Base-by-base conservation (phyloP, 208 protist species). In the Wallacemonas sp. region DNA sequence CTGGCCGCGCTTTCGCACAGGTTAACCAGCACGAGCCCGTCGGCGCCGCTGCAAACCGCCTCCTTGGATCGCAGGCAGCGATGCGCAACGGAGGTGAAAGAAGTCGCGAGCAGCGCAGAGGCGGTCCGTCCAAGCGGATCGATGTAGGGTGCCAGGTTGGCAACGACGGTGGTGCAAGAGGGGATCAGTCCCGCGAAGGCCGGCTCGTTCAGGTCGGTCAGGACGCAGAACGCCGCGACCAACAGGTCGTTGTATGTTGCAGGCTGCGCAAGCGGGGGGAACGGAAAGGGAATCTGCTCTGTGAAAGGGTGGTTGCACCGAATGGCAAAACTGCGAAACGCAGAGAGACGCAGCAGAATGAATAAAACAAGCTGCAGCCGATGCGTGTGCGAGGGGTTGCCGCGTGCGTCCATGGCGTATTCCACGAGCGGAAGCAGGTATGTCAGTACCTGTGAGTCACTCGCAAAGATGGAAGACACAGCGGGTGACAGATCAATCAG, bases 131-230 rank as follows among this genome's bases (percentile, higher is more conserved):
- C 67, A 17, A 93, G 68, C 3, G 45, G 60, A 8, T 62, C 93
- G n/a, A 97, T 75, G 66, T 89, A 97, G 9, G 92, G 90, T 4
- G 89, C 78, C 42, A 97, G 64, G 63, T 97, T 97, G 0, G 83
- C 63, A 45, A 97, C 29, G 1, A 97, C 64, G 6, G 80, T 73
- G 24, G 76, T 81, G 69, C 92, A 93, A 22, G 83, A 91, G 15
- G 73, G 58, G 53, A 83, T 67, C n/a, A 93, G 50, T 22, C 76
- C 73, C 21, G 68, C 59, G 46, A 92, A 75, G 6, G 68, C 10
- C 0, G 68, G 33, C 22, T 90, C 74, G 15, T 72, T 64, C 60
- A 77, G 79, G 26, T 83, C 71, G 44, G 91, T 57, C 22, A 96
- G 73, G 1, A 79, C 53, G 62, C 83, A 86, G 32, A 96, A 34